A percentile compares a stretch with the other conserved stretches of the same genome.
phyloP scores from a whole-genome alignment of 1,139 yeast species.

The Candida glucosophila region DNA sequence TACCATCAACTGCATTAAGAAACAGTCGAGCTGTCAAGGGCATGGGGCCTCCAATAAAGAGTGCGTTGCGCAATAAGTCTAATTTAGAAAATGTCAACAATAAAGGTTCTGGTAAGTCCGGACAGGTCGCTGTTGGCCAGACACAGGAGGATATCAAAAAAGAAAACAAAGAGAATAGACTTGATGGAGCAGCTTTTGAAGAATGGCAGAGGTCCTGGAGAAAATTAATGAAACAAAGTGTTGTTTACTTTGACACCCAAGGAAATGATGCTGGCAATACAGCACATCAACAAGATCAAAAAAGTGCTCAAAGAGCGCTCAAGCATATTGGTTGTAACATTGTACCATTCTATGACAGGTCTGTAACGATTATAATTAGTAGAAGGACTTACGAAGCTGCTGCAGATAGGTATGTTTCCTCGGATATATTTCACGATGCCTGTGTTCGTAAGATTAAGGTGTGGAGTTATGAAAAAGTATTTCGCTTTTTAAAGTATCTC shows the following conservation, averaged over 20 bases:
- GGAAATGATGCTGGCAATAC: conserved; percentile 42
- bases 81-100: conserved; percentile 1
- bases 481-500: conserved; percentile 67
- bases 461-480: conserved; percentile 83
- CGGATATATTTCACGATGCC: conserved; percentile 65
- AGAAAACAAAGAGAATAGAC: conserved; percentile 9
- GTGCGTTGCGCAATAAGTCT: conserved; percentile 5
- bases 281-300: conserved; percentile 38
- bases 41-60: conserved; percentile 1
- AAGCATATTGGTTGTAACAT: conserved; percentile 56
- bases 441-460: conserved; percentile 57
- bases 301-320: conserved; percentile 46
- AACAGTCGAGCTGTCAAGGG: conserved; percentile 15
- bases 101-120: conserved; percentile 1
- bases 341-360: conserved; percentile 67
- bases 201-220: conserved; percentile 85
- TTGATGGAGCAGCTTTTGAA: conserved; percentile 44
- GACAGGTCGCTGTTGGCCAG: conserved; percentile 1
- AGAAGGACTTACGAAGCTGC: conserved; percentile 31
- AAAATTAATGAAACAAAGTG: conserved; percentile 62
- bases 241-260: conserved; percentile 71
- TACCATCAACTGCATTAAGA: conserved; percentile 32
- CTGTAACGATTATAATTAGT: conserved; percentile 79
- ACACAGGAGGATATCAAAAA: conserved; percentile 3
- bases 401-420: conserved; percentile 24